phyloP scores from a whole-genome alignment of 2,329 filamentous ascomycete species.

The Clonostachys rhizophaga region DNA sequence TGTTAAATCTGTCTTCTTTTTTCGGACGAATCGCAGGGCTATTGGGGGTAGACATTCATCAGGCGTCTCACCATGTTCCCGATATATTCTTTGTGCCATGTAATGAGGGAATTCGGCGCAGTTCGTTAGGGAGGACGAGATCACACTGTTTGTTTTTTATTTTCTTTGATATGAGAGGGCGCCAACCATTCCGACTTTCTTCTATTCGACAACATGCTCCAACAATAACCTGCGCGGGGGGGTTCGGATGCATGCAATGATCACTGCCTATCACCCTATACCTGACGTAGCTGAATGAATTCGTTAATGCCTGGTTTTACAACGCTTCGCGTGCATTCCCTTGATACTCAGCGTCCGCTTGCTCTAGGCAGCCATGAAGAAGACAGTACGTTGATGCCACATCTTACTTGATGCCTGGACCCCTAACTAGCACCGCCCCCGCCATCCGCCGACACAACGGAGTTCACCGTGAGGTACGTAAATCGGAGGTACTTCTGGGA shows the following conservation, averaged over 20 bases:
- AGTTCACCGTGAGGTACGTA: too few relatives aligned
- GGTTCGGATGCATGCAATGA: conserved; percentile 28
- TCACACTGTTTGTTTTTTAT: conserved; percentile 13
- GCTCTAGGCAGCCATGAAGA: too few relatives aligned
- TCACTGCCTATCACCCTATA: conserved; percentile 23
- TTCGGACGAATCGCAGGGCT: too few relatives aligned
- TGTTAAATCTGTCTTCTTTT: conserved; percentile 48
- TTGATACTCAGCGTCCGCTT: too few relatives aligned
- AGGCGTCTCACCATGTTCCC: conserved; percentile 15
- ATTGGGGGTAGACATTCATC: conserved; percentile 10
- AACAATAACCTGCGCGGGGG: conserved; percentile 18
- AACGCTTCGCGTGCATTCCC: too few relatives aligned
- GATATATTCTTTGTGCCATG: conserved; percentile 4
- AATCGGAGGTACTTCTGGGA: too few relatives aligned
- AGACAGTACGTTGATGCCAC: not conserved
- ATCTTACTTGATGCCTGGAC: not conserved
- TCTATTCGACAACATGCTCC: conserved; percentile 29
- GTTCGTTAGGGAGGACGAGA: conserved; percentile 14
- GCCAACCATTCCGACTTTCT: conserved; percentile 30
- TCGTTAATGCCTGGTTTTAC: too few relatives aligned
- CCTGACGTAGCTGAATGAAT: conserved; percentile 32
- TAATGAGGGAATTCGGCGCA: conserved; percentile 20
- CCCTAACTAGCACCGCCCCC: too few relatives aligned
- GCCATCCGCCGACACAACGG: too few relatives aligned
- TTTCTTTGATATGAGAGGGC: conserved; percentile 32